Evolutionary conservation across 2,329 filamentous ascomycete species (phyloP), one percentile per base, ranked within the genome.

Genomic region (Sclerotinia spermophila): DNA sequence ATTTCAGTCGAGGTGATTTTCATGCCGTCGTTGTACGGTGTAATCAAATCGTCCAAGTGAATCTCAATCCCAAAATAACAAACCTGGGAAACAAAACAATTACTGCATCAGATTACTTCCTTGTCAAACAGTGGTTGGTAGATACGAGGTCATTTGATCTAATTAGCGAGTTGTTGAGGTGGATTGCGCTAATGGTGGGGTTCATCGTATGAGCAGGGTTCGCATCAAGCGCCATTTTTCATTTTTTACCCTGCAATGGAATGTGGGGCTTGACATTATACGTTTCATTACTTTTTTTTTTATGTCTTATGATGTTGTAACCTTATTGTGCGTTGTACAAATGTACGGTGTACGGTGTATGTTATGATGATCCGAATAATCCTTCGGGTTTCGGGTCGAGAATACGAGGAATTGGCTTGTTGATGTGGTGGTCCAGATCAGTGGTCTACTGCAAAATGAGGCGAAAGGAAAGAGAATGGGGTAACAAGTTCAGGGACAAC

Each of bases 281-380:
- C 58, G n/a, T 30, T 60, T 60, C 58, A 60, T 42, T 60, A 60
- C 11, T 60, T 5, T 60, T 30, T 60, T 5, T 60, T 30, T 27
- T 42, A 42, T 60, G 38, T 40, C 10, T 40, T 27, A 60, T 60
- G 56, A 60, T 19, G 58, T 13, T 60, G 38, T 60, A n/a, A n/a
- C n/a, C n/a, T n/a, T n/a, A 27, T 60, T 60, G 38, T 60, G 38
- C 58, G 58, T 44, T 60, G 58, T 60, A 42, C 38, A 60, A 44
- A 40, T 60, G n/a, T n/a, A n/a, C n/a, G n/a, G n/a, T n/a, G n/a
- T n/a, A n/a, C n/a, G n/a, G n/a, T n/a, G n/a, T 42, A n/a, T 60
- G 27, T 27, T 19, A 24, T n/a, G 58, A 27, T 27, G 35, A 60
- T 42, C 38, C 27, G 15, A 35, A 56, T 56, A 30, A 56, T 24